Evolutionary conservation across 2,329 filamentous ascomycete genomes (phyloP).

Genomic region (Herpomyces periplanetae): DNA sequence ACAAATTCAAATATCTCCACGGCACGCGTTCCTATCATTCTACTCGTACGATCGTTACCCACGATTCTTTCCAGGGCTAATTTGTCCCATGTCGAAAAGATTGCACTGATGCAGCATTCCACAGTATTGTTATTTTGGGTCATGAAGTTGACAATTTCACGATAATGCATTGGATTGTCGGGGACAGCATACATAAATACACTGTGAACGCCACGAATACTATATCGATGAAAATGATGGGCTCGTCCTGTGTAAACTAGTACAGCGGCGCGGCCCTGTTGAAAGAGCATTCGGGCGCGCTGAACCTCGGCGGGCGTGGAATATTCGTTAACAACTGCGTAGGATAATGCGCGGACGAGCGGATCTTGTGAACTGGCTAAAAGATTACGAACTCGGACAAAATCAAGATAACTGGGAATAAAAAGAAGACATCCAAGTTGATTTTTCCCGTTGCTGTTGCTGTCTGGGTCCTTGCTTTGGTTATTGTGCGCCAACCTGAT

Average conservation of each 20-base stretch:
- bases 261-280: conserved; percentile 38
- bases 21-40: conserved; percentile 42
- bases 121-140: conserved; percentile 16
- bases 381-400: conserved; percentile 65
- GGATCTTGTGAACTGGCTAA: conserved; percentile 21
- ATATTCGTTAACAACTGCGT: conserved; percentile 66
- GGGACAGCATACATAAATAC: conserved; percentile 71
- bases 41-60: conserved; percentile 35
- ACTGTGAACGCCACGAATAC: conserved; percentile 34
- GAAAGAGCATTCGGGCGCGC: conserved; percentile 51
- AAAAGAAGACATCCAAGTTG: conserved; percentile 36
- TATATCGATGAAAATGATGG: conserved; percentile 82
- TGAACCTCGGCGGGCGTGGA: conserved; percentile 35
- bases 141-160: conserved; percentile 24
- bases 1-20: conserved; percentile 84
- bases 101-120: conserved; percentile 11
- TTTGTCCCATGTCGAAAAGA: conserved; percentile 66
- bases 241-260: conserved; percentile 71
- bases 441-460: conserved; percentile 2
- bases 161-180: conserved; percentile 49
- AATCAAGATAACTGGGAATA: conserved; percentile 74
- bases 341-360: conserved; percentile 16
- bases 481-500: too few species aligned
- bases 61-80: conserved; percentile 61
- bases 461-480: conserved; percentile 18